These are phyloP conservation scores for Globisporangium ultimum DNA, from an alignment of 352 stramenopile genomes.

Conservation along the genomic window DNA sequence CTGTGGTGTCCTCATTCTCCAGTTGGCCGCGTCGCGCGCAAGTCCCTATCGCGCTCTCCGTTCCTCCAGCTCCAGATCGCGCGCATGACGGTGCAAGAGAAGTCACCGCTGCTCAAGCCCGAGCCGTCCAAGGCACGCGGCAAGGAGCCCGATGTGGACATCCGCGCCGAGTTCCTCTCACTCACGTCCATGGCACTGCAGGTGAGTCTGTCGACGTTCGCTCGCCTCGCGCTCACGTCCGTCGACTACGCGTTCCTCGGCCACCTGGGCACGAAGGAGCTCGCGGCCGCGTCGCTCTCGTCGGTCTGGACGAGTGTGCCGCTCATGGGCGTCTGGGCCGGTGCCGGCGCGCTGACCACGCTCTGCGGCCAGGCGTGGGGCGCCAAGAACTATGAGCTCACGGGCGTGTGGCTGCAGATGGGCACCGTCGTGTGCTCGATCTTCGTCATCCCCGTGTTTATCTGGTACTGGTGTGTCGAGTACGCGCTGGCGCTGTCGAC, in stretches of 20 bases:
- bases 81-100: constrained; percentile 9
- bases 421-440: constrained; percentile 45
- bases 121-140: background rate
- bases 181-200: constrained; percentile 75
- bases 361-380: constrained; percentile 76
- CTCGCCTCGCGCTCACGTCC: constrained; percentile 69
- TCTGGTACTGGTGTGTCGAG: constrained; percentile 57
- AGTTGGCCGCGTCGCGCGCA: background rate
- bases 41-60: background rate
- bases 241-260: constrained; percentile 79
- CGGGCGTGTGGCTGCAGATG: constrained; percentile 74
- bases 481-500: constrained; percentile 35
- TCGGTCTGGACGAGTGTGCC: constrained; percentile 75
- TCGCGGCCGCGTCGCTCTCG: constrained; percentile 69
- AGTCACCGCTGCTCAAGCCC: constrained; percentile 10
- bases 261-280: constrained; percentile 58
- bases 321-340: constrained; percentile 59
- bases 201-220: constrained; percentile 73
- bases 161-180: constrained; percentile 49
- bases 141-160: constrained; percentile 44
- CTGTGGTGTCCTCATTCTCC: background rate
- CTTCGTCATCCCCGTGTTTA: constrained; percentile 43
- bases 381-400: constrained; percentile 59
- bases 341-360: constrained; percentile 61
- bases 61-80: background rate